phyloP scores from a whole-genome alignment of 768 basidiomycete species.

The Mycena venus region DNA sequence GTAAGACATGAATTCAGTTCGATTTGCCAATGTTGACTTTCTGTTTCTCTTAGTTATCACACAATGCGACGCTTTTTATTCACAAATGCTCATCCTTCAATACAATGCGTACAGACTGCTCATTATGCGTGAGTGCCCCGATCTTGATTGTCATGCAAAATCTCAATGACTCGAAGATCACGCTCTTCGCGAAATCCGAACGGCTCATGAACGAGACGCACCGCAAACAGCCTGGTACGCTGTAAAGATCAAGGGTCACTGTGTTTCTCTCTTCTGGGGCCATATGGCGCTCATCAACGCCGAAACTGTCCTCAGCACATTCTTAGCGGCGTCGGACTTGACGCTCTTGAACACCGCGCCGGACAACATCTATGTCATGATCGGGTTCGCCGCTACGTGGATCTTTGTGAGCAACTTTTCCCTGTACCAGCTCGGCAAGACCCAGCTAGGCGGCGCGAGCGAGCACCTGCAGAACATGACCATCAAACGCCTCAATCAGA shows the following conservation, averaged over 20 bases:
- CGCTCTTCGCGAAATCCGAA: slow-evolving; percentile 43
- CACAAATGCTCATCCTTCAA: slow-evolving; percentile 54
- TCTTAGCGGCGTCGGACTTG: slow-evolving; percentile 49
- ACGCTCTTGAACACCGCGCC: slow-evolving; percentile 54
- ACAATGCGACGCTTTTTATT: slow-evolving; percentile 57
- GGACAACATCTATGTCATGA: slow-evolving; percentile 56
- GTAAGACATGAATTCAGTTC: slow-evolving; percentile 39
- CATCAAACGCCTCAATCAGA: slow-evolving; percentile 48
- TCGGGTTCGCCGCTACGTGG: slow-evolving; percentile 58
- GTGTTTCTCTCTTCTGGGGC: slow-evolving; percentile 49
- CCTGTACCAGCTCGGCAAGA: slow-evolving; percentile 48
- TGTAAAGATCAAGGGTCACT: slow-evolving; percentile 48
- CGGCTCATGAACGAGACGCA: slow-evolving; percentile 26
- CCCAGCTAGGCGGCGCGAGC: slow-evolving; percentile 52
- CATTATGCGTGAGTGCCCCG: slow-evolving; percentile 36
- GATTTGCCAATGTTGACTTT: slow-evolving; percentile 31
- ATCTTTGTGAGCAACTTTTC: slow-evolving; percentile 59
- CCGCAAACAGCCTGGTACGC: slow-evolving; percentile 48
- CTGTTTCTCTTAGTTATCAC: slow-evolving; percentile 53
- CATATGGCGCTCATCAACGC: slow-evolving; percentile 52
- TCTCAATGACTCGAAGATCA: slow-evolving; percentile 37
- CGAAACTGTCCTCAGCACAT: slow-evolving; percentile 51
- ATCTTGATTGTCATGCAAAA: neutral
- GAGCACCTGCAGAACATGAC: slow-evolving; percentile 51
- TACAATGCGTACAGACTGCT: slow-evolving; percentile 56